Conservation (phyloP, 164 flowering plant species). For the Stephania yunnanensis region DNA sequence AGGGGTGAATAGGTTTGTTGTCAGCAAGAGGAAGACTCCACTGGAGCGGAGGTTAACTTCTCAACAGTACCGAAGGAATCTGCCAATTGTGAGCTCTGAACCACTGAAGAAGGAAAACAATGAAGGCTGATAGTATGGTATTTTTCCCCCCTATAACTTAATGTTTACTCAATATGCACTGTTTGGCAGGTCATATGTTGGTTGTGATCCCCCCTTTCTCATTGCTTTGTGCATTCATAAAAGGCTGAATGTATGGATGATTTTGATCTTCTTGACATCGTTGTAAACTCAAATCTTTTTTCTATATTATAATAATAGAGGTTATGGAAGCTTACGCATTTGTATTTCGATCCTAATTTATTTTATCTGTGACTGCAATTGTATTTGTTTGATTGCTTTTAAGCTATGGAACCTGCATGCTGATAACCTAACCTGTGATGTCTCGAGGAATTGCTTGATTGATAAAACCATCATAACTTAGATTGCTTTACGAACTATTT, state of each 20-base stretch:
- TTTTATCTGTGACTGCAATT: background rate
- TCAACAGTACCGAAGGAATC: constrained; percentile 73
- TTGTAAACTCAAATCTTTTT: background rate
- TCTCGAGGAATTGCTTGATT: too few relatives aligned
- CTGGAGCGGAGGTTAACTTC: constrained; percentile 87
- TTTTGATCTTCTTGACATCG: background rate
- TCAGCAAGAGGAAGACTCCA: constrained; percentile 97
- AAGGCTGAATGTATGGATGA: background rate
- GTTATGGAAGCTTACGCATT: background rate
- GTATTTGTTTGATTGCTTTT: too few relatives aligned
- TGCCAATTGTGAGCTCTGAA: constrained; percentile 65
- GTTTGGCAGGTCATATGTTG: background rate
- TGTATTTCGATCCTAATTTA: background rate
- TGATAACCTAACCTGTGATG: too few relatives aligned
- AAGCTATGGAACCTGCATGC: too few relatives aligned
- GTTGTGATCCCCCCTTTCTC: background rate
- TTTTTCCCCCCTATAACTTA: background rate
- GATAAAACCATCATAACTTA: too few relatives aligned
- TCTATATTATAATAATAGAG: background rate
- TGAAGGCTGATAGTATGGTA: constrained; percentile 27
- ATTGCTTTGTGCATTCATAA: background rate
- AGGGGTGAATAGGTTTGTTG: constrained; percentile 94
- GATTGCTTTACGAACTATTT: too few relatives aligned
- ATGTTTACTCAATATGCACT: background rate
- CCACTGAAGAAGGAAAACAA: constrained; percentile 48